These are phyloP conservation scores for Sporothrix mexicana DNA, from an alignment of 2,329 filamentous ascomycete genomes.

Conservation along the genomic window DNA sequence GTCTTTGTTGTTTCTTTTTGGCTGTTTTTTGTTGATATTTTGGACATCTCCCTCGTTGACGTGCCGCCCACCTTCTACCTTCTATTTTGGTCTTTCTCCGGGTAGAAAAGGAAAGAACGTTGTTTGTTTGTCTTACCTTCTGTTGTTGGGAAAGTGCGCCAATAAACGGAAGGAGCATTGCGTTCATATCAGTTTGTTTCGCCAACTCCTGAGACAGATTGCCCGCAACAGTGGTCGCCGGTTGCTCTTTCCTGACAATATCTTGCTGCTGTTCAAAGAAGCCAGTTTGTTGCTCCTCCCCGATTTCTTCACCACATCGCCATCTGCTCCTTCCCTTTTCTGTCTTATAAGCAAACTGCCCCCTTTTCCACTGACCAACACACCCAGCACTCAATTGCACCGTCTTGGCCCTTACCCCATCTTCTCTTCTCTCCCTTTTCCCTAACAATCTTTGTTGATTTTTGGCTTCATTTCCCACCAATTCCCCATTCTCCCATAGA, in stretches of 20 bases:
- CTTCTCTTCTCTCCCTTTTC: neutral
- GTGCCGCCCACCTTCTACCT: neutral
- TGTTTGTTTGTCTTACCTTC: slow-evolving; percentile 18
- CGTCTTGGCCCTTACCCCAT: neutral
- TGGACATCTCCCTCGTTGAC: neutral
- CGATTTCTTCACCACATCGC: slow-evolving; percentile 1
- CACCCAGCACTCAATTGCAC: neutral
- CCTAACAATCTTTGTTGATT: neutral
- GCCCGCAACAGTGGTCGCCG: neutral
- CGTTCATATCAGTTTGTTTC: neutral
- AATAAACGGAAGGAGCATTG: slow-evolving; percentile 21
- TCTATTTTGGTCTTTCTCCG: neutral
- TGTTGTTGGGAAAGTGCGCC: slow-evolving; percentile 13
- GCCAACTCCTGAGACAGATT: neutral
- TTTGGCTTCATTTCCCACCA: neutral
- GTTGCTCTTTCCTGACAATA: slow-evolving; percentile 25
- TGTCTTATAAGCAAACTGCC: slow-evolving; percentile 19
- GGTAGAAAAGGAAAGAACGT: neutral
- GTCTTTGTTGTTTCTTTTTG: neutral
- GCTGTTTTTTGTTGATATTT: slow-evolving; percentile 3
- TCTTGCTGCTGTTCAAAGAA: neutral
- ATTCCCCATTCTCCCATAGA: neutral
- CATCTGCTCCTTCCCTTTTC: slow-evolving; percentile 21
- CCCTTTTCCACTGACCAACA: neutral
- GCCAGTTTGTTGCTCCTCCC: slow-evolving; percentile 13